Base-by-base conservation (phyloP, 1,284 basidiomycete genomes). In the Naganishia cerealis region DNA sequence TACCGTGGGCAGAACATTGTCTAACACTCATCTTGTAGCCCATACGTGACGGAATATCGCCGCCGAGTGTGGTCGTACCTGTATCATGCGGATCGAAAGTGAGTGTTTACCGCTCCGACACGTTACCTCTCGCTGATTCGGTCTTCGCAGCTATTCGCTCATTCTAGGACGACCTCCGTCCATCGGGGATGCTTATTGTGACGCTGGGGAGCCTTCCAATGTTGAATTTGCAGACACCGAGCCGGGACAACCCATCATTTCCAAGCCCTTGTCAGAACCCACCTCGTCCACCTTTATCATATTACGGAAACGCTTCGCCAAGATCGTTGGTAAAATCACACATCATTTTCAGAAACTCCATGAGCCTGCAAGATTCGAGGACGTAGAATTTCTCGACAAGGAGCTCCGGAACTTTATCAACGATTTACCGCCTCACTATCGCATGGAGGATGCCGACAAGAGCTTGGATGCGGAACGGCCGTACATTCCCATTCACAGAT, bases 321-420 rank as follows among this genome's bases (percentile, higher is more conserved):
- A 84, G 56, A 90, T 95, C 70, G 94, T 94, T 71, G 94, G 94
- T 33, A 87, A 88, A 53, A 93, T 97, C 75, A 92, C 93, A 56
- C 93, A 95, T 75, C 92, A 95, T 79, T 97, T 94, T 80, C 94
- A 97, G 79, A 90, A 92, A 81, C 88, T 95, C 24, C 86, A 88
- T 66, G 86, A 87, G 62, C 86, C 85, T 61, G 89, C 88, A 61
- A 90, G 91, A 74, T 96, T 96, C 77, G 86, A 87, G 15, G 92
- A 96, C 75, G 91, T 94, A 46, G 80, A 91, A 52, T 82, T 84
- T 1, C 84, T 97, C 57, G 94, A 97, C 75, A 90, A 92, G 50
- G 92, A 96, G 71, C 81, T 97, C 18, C 83, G 92, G 67, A 86
- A 85, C 73, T 94, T 93, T 77, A 87, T 90, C 69, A 83, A 85